These are phyloP conservation scores for Claviceps pusilla DNA, from an alignment of 2,329 filamentous ascomycete species.

Conservation along the genomic window DNA sequence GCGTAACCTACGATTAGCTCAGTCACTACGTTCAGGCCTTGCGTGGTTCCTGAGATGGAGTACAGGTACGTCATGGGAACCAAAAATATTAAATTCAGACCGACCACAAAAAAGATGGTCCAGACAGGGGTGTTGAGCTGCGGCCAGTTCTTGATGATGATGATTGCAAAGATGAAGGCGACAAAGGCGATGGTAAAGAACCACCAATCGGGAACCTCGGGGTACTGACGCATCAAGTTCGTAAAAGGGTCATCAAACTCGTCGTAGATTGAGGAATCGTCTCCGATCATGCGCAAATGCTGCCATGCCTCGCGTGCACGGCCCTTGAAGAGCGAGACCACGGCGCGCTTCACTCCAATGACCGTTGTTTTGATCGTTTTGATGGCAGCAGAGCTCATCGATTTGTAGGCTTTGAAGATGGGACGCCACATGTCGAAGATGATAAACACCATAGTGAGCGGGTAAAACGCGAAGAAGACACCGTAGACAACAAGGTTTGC, in stretches of 20 bases:
- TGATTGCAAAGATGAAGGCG: conserved; percentile 17
- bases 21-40: conserved; percentile 34
- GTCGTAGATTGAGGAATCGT: conserved; percentile 20
- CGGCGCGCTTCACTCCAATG: not conserved
- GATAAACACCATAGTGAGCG: conserved; percentile 5
- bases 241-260: conserved; percentile 23
- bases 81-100: conserved; percentile 24
- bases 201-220: conserved; percentile 33
- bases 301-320: not conserved
- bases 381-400: conserved; percentile 24
- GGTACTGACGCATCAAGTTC: conserved; percentile 23
- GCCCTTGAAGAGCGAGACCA: not conserved
- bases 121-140: conserved; percentile 20
- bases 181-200: conserved; percentile 24
- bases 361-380: conserved; percentile 20
- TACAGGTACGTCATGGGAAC: conserved; percentile 26
- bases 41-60: conserved; percentile 27
- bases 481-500: conserved; percentile 26
- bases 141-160: conserved; percentile 11
- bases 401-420: not conserved
- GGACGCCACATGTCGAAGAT: not conserved
- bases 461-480: conserved; percentile 29
- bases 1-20: conserved; percentile 20
- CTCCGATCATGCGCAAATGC: conserved; percentile 5
- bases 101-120: conserved; percentile 27